Percentiles rank a stretch among this genome's conserved stretches.
phyloP scores from a whole-genome alignment of 2,329 filamentous ascomycete genomes.

The Aureobasidium musti region DNA sequence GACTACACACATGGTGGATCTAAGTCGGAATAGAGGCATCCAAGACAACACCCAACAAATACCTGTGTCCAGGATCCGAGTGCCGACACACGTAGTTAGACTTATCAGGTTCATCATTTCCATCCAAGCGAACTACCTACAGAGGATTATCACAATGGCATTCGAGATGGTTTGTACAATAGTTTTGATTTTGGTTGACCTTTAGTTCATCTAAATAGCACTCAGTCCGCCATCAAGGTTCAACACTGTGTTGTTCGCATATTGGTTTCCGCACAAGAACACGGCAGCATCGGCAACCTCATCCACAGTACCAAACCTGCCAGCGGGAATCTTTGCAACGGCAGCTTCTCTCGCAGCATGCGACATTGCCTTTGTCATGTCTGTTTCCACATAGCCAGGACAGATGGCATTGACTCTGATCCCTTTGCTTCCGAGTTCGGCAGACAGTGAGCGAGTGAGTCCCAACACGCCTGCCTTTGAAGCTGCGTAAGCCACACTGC shows the following conservation, averaged over 20 bases:
- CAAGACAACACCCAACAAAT: no score
- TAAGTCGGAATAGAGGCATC: no score
- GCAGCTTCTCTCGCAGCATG: constrained; percentile 47
- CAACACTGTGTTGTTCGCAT: constrained; percentile 83
- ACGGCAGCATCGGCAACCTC: constrained; percentile 55
- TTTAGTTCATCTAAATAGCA: constrained; percentile 45
- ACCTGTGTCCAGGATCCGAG: no score
- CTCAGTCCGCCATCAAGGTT: constrained; percentile 85
- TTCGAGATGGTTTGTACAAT: no score
- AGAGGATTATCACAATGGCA: no score
- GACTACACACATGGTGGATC: no score
- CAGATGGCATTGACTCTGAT: constrained; percentile 67
- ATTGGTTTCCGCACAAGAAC: constrained; percentile 65
- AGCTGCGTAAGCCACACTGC: constrained; percentile 55
- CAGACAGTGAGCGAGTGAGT: constrained; percentile 32
- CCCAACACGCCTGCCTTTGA: constrained; percentile 34
- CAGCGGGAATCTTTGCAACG: constrained; percentile 46
- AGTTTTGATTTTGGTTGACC: no score
- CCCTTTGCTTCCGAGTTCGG: constrained; percentile 51
- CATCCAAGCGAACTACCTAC: no score
- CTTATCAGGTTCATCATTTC: no score
- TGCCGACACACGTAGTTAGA: no score
- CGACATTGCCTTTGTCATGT: constrained; percentile 48
- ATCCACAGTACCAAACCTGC: constrained; percentile 48
- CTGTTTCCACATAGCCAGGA: constrained; percentile 34